phyloP scores from a whole-genome alignment of 495 filamentous ascomycete genomes.

The Penicillium dipodomyicola region DNA sequence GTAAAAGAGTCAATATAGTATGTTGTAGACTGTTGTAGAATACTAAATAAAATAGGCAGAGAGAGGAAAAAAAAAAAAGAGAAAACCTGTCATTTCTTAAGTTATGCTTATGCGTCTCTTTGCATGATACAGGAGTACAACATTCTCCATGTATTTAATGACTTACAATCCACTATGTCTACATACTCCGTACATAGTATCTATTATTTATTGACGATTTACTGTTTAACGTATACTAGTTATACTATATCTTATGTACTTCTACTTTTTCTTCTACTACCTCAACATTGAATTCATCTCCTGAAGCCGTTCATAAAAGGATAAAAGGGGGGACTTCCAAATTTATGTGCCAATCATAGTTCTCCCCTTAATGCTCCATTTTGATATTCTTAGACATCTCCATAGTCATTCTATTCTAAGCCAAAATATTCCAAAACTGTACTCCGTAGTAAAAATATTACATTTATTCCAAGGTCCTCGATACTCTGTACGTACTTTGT shows the following conservation, averaged over 20 bases:
- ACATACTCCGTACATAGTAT: background rate
- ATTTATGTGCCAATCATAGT: conserved; percentile 12
- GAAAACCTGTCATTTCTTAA: background rate
- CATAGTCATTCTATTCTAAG: background rate
- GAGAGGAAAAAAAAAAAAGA: background rate
- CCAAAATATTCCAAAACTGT: background rate
- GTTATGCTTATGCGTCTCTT: conserved; percentile 5
- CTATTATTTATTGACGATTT: background rate
- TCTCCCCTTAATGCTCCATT: conserved; percentile 11
- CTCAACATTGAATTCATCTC: background rate
- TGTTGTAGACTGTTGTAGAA: background rate
- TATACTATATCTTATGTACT: too few relatives aligned
- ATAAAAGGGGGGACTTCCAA: conserved; percentile 1
- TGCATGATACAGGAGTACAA: conserved; percentile 4
- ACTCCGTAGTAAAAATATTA: background rate
- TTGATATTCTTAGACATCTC: conserved; percentile 14
- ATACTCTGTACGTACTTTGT: background rate
- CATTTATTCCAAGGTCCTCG: background rate
- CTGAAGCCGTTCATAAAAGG: conserved; percentile 9
- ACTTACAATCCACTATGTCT: background rate
- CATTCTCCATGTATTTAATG: background rate
- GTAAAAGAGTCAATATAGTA: background rate
- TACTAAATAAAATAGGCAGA: background rate
- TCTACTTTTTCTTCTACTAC: too few relatives aligned
- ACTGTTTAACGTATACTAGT: background rate